These are phyloP conservation scores for Silene conica DNA, from an alignment of 148 eudicot genomes.

Conservation along the genomic window DNA sequence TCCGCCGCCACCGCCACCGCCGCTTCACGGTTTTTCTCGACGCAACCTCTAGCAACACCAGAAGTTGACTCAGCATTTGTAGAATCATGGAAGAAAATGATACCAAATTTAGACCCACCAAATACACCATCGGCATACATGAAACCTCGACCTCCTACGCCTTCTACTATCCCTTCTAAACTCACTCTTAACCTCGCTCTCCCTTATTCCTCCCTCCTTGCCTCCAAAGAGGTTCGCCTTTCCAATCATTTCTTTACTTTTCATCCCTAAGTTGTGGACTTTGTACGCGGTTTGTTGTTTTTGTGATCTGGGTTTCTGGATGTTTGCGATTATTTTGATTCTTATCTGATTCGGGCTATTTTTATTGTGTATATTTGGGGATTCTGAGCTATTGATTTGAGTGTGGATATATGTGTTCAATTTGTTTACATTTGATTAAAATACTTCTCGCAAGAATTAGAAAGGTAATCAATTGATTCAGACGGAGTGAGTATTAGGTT, in stretches of 20 bases:
- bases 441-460: no score
- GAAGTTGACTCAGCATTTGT: slow-evolving; percentile 13
- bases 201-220: slow-evolving; percentile 26
- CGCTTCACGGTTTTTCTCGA: slow-evolving; percentile 9
- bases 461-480: no score
- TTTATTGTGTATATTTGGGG: neutral
- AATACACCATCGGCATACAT: slow-evolving; percentile 35
- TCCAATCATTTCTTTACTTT: neutral
- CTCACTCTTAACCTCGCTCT: slow-evolving; percentile 37
- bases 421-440: neutral
- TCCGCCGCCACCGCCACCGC: slow-evolving; percentile 23
- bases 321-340: neutral
- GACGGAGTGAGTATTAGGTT: no score
- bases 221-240: slow-evolving; percentile 30
- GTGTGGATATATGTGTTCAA: neutral
- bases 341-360: neutral
- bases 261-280: neutral
- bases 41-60: slow-evolving; percentile 17
- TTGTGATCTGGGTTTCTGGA: slow-evolving; percentile 4
- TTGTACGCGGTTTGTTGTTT: neutral
- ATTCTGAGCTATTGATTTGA: neutral
- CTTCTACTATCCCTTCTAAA: slow-evolving; percentile 35
- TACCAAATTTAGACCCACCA: slow-evolving; percentile 35
- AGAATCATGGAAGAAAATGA: slow-evolving; percentile 33
- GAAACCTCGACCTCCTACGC: slow-evolving; percentile 38